Percentiles rank a stretch among this genome's conserved stretches.
These are phyloP conservation scores for Spinacia oleracea DNA, from an alignment of 179 eudicot genomes.

Conservation along the genomic window DNA sequence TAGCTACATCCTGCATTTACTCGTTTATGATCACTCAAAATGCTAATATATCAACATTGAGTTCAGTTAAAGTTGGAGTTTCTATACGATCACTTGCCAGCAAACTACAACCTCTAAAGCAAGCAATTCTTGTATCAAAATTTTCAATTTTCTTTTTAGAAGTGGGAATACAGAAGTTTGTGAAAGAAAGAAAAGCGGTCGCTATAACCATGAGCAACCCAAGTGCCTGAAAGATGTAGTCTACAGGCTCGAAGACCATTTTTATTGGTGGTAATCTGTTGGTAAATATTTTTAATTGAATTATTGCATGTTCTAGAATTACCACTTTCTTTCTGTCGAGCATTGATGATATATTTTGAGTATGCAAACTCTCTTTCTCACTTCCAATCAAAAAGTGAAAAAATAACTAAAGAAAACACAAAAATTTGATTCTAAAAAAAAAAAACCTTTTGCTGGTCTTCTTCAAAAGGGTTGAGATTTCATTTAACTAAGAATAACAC, in stretches of 20 bases:
- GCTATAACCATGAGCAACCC: neutral
- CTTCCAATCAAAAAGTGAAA: neutral
- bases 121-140: neutral
- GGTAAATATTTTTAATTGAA: neutral
- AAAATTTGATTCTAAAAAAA: too few relatives aligned
- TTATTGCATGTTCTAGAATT: neutral
- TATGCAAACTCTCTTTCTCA: neutral
- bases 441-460: too few relatives aligned
- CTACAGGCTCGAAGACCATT: neutral
- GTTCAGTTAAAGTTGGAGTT: too few relatives aligned
- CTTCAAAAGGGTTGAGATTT: neutral
- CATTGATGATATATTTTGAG: neutral
- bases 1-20: slow-evolving; percentile 6
- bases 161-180: neutral
- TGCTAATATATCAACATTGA: neutral
- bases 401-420: neutral
- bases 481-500: too few relatives aligned
- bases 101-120: neutral
- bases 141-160: neutral
- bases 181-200: neutral
- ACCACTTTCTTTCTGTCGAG: neutral
- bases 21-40: neutral
- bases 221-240: slow-evolving; percentile 3
- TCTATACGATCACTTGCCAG: neutral
- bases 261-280: neutral